phyloP scores from a whole-genome alignment of 2,329 filamentous ascomycete genomes.

The Fusarium xyrophilum region DNA sequence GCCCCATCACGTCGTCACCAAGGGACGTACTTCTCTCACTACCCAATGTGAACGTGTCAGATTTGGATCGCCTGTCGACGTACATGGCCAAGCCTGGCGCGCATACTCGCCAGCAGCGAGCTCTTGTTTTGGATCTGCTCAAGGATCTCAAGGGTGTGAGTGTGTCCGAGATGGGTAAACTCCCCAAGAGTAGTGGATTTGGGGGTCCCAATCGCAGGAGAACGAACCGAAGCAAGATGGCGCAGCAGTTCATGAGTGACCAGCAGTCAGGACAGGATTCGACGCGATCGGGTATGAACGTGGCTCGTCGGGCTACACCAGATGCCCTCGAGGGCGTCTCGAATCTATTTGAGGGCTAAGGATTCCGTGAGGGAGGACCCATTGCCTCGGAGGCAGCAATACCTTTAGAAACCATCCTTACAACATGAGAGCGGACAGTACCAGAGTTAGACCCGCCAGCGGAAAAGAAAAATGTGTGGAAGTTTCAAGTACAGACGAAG shows the following conservation, averaged over 20 bases:
- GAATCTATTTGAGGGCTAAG: slow-evolving; percentile 54
- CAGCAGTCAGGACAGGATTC: slow-evolving; percentile 45
- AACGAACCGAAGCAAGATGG: slow-evolving; percentile 57
- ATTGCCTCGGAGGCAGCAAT: neutral
- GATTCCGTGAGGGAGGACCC: neutral
- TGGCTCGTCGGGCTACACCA: slow-evolving; percentile 50
- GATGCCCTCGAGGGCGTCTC: slow-evolving; percentile 64
- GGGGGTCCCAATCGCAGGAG: slow-evolving; percentile 41
- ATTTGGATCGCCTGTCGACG: slow-evolving; percentile 70
- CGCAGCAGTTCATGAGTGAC: slow-evolving; percentile 70
- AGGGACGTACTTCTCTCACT: slow-evolving; percentile 78
- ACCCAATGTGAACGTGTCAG: slow-evolving; percentile 74
- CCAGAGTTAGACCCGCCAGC: slow-evolving; percentile 1
- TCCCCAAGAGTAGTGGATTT: slow-evolving; percentile 62
- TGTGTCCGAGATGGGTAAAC: slow-evolving; percentile 90
- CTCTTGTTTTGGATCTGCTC: slow-evolving; percentile 81
- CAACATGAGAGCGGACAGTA: slow-evolving; percentile 5
- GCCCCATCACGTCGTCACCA: slow-evolving; percentile 72
- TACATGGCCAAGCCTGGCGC: slow-evolving; percentile 65
- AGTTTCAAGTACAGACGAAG: neutral
- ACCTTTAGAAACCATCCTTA: neutral
- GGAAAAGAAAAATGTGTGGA: slow-evolving; percentile 19
- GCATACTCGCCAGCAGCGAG: slow-evolving; percentile 78
- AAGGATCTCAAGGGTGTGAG: slow-evolving; percentile 88
- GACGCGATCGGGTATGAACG: slow-evolving; percentile 41